Evolutionary conservation across 371 early-diverging fungal genomes (phyloP), one percentile per base, ranked within the genome.

Genomic region (Coemansia sp.): DNA sequence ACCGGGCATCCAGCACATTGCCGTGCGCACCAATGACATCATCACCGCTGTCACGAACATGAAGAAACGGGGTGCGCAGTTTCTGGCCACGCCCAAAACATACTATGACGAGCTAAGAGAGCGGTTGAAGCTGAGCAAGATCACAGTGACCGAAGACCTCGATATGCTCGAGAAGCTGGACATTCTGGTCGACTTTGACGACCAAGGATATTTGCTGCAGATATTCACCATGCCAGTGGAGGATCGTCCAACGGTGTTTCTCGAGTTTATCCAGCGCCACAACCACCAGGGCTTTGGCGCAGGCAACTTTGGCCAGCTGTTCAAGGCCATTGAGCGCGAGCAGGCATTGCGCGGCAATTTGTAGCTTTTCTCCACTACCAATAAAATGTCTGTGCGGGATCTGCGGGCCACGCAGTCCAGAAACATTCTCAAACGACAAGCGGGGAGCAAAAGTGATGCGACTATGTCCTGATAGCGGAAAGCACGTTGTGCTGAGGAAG

Each of bases 241-340:
- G 83, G 98, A 98, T 78, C 87, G 97, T 54, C 98, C 98, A 14
- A 98, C 98, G 2, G 84, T 97, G 44, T 98, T 97, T 81, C 85
- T 95, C 51, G 98, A 98, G 82, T 89, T 98, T 77, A 98, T 97
- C 77, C 97, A 98, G 83, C 90, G 97, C 42, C 87, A 90, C 59
- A 94, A 95, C 80, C 94, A 94, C 74, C 87, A 92, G 80, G 96
- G 98, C 25, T 98, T 97, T 80, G 98, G 98, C 63, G 97, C 97
- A 47, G 98, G 98, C 61, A 98, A 98, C 86, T 98, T 98, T 86
- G 94, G 96, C 90, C 92, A 92, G 69, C 84, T 94, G 62, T 98
- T 98, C 83, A 96, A 95, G 83, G 87, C 93, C 44, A 89, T 98
- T 57, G 98, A 98, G 84, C 78, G 86, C 42, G 98, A 98, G 85